Base-by-base conservation (phyloP, 2,329 filamentous ascomycete genomes). In the Aspergillus latus region DNA sequence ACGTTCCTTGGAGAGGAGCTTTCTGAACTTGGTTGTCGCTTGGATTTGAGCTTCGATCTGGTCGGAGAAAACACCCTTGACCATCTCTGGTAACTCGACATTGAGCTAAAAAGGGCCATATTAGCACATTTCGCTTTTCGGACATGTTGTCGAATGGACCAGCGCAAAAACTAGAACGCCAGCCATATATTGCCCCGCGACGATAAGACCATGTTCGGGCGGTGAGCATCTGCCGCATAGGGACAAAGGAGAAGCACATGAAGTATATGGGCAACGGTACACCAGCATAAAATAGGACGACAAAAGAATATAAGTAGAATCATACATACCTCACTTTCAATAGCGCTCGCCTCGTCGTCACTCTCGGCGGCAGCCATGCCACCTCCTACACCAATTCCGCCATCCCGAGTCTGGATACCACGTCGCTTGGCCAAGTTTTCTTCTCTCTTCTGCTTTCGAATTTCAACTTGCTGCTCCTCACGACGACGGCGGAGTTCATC, bases 391-490 rank as follows among this genome's bases (percentile, higher is more conserved):
- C 74, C 85, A 76, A 86, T 74, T 55, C 73, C 74, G 59, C 80
- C 84, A 76, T 90, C 89, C 67, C 89, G 87, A 64, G 87, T 88
- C 66, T 88, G 87, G 69, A 97, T 96, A 73, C 94, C 94, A 83
- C 94, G 88, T 78, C 94, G 86, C 86, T 99, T 99, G 77, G 94
- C 94, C 74, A 99, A 81, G 80, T 97, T 97, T 82, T 99, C 94
- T 80, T 99, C 94, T 74, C 94, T 88, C 86, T 97, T 97, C 64
- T 92, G 90, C 82, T 96, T 96, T 75, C 94, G 88, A 73, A 99
- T 99, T 82, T 99, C 94, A 65, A 99, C 94, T 81, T 97, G 94
- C 78, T 97, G 92, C 80, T 99, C 94, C 77, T 99, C 94, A 74
- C 94, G 94, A 74, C 94, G 94, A 72, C 94, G 92, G 75, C 94